Base-by-base conservation (phyloP, 192 early-diverging fungal species). In the Chytriomyces hyalinus region DNA sequence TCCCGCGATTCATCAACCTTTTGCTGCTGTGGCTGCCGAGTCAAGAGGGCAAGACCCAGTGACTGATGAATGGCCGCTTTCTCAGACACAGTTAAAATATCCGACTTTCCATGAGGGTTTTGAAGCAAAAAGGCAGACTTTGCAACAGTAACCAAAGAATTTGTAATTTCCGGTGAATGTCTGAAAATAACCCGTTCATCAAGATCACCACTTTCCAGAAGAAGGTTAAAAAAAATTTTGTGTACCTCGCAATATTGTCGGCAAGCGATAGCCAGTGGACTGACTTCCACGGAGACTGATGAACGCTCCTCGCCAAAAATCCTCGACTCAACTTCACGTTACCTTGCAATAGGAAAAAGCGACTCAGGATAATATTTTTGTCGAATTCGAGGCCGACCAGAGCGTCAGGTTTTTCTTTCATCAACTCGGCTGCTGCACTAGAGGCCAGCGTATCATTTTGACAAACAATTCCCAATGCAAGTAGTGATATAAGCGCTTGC, bases 391-490 rank as follows among this genome's bases (percentile, higher is more conserved):
- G 17, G 3, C 15, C 67, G 15, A 61, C 76, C 48, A 80, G 20
- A 8, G 7, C 45, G 4, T 80, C 78, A 61, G 83, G 81, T n/a
- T 66, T 65, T 10, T 80, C 60, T 63, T 92, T 92, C 15, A 87
- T 63, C 28, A 94, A 70, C 76, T 93, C 92, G 50, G 85, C 85
- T 45, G 93, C 82, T 2, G 92, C 87, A 0, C 88, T 88, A 6
- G 83, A 84, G 0, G 93, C 87, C 7, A 94, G 72, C 11, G 82
- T 86, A 36, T 83, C 82, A 77, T 94, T 91, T 51, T 87, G 75
- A 77, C 85, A 81, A 6, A 91, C 81, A 43, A 94, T 81, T 1
- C 91, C 92, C 80, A 94, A 86, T 0, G 89, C 92, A n/a, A 87
- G 87, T 15, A 94, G 73, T 6, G 86, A 84, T 70, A 93, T 85